Evolutionary conservation across 2,329 filamentous ascomycete species (phyloP).

Genomic region (Sporothrix brunneoviolacea): DNA sequence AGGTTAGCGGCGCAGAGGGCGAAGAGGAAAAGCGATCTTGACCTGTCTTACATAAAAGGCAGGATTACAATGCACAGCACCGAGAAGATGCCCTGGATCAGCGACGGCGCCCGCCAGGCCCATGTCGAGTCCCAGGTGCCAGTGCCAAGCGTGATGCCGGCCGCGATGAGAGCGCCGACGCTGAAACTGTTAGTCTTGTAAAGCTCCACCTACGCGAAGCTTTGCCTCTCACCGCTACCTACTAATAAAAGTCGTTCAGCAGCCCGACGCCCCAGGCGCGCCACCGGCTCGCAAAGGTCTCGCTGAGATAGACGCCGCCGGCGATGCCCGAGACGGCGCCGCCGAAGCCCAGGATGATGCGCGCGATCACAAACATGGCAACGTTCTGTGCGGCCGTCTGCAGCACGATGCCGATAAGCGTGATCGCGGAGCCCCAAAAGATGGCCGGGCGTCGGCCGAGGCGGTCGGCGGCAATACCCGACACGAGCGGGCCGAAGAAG

Average conservation of each 20-base stretch:
- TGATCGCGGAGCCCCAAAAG: conserved; percentile 15
- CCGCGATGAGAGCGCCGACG: conserved; percentile 38
- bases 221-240: too few relatives aligned
- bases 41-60: conserved; percentile 12
- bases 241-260: conserved; percentile 26
- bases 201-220: too few relatives aligned
- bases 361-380: conserved; percentile 24
- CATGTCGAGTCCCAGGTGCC: conserved; percentile 20
- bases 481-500: conserved; percentile 37
- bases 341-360: conserved; percentile 29
- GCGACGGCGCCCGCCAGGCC: conserved; percentile 20
- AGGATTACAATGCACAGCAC: conserved; percentile 17
- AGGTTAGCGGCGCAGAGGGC: too few relatives aligned
- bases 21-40: too few relatives aligned
- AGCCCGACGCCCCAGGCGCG: conserved; percentile 36
- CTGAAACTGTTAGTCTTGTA: too few relatives aligned
- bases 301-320: conserved; percentile 34
- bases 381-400: conserved; percentile 20
- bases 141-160: conserved; percentile 35
- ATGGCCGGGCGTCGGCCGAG: conserved; percentile 22
- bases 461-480: conserved; percentile 25
- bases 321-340: conserved; percentile 18
- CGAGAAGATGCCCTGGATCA: conserved; percentile 20
- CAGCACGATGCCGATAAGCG: conserved; percentile 19
- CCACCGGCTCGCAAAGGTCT: conserved; percentile 40